Evolutionary conservation across 805 yeast genomes (phyloP).

Genomic region (Wickerhamiella siamensis): DNA sequence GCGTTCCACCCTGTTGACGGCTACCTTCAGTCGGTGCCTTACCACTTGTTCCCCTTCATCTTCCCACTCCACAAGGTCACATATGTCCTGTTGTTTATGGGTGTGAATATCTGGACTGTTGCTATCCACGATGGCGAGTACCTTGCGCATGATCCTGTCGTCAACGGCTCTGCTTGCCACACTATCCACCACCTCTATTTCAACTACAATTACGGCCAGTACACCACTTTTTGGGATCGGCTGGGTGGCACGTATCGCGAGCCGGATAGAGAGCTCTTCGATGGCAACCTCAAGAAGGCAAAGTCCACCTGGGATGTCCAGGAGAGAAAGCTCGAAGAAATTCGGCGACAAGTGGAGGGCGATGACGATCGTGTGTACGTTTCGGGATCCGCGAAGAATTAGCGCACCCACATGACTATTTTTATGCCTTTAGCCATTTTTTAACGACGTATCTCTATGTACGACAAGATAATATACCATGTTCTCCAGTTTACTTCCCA

Average conservation of each 20-base stretch:
- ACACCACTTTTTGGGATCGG: slow-evolving; percentile 97
- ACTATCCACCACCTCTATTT: slow-evolving; percentile 93
- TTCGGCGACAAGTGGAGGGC: slow-evolving; percentile 71
- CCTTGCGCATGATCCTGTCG: slow-evolving; percentile 79
- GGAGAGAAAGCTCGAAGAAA: slow-evolving; percentile 57
- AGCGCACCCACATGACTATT: not conserved
- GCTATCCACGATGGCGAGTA: slow-evolving; percentile 98
- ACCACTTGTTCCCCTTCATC: slow-evolving; percentile 79
- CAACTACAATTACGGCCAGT: slow-evolving; percentile 97
- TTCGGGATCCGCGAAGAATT: slow-evolving; percentile 1
- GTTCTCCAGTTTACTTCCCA: too few relatives aligned
- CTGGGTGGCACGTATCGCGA: slow-evolving; percentile 84
- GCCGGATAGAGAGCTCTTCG: slow-evolving; percentile 80
- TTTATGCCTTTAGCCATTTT: not conserved
- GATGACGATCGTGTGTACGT: slow-evolving; percentile 62
- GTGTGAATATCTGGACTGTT: slow-evolving; percentile 96
- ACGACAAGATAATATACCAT: not conserved
- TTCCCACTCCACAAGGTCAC: slow-evolving; percentile 86
- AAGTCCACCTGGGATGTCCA: slow-evolving; percentile 56
- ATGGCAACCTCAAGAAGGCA: slow-evolving; percentile 42
- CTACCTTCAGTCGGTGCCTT: slow-evolving; percentile 81
- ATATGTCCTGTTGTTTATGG: slow-evolving; percentile 67
- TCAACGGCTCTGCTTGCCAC: slow-evolving; percentile 97
- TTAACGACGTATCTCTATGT: not conserved
- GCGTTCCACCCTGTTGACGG: slow-evolving; percentile 99